Evolutionary conservation across 352 stramenopile genomes (phyloP).

Genomic region (Phytophthora podocarpi): DNA sequence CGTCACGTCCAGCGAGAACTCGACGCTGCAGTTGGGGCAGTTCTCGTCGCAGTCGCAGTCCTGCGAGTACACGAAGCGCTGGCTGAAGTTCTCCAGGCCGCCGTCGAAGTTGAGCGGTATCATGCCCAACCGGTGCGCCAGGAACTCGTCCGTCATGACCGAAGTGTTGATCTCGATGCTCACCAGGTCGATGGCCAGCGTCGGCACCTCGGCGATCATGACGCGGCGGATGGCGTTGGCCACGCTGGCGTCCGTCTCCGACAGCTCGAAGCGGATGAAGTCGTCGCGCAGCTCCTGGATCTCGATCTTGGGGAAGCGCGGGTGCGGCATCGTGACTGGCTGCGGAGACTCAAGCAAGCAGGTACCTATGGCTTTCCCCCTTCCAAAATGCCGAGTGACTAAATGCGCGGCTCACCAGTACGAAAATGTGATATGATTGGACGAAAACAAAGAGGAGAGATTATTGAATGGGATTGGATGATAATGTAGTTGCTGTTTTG

Average conservation of each 20-base stretch:
- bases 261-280: conserved; percentile 98
- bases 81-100: conserved; percentile 87
- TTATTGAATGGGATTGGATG: neutral
- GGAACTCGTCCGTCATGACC: conserved; percentile 98
- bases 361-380: conserved; percentile 20
- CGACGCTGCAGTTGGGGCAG: conserved; percentile 96
- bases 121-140: conserved; percentile 97
- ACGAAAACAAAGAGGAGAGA: conserved; percentile 5
- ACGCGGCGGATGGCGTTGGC: conserved; percentile 97
- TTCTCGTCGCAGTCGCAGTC: conserved; percentile 95
- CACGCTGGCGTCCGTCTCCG: conserved; percentile 96
- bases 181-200: conserved; percentile 99
- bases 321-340: conserved; percentile 72
- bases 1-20: conserved; percentile 96
- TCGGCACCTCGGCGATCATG: conserved; percentile 98
- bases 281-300: conserved; percentile 94
- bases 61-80: conserved; percentile 90
- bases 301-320: conserved; percentile 93
- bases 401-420: conserved; percentile 15
- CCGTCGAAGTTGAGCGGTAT: conserved; percentile 94
- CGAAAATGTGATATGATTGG: conserved; percentile 8
- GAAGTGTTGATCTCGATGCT: conserved; percentile 97
- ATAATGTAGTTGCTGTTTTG: conserved; percentile 6
- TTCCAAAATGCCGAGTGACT: conserved; percentile 21
- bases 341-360: neutral